Evolutionary conservation across 768 basidiomycete genomes (phyloP).

Genomic region (Suillus spraguei): DNA sequence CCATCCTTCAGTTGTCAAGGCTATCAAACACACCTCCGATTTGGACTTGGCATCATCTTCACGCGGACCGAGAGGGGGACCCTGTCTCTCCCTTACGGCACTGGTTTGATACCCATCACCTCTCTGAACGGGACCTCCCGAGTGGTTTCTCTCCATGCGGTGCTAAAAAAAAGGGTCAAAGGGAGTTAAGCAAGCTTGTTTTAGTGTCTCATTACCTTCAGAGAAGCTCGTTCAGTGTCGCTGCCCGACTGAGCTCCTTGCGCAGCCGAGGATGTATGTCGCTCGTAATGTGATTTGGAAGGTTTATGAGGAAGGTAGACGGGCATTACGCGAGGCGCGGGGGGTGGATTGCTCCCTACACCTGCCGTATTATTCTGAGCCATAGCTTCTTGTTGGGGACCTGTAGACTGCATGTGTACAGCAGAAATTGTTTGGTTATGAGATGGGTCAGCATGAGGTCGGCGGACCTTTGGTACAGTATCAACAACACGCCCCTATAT

Average conservation of each 20-base stretch:
- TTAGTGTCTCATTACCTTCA: slow-evolving; percentile 27
- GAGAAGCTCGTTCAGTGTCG: slow-evolving; percentile 28
- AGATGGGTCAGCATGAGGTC: slow-evolving; percentile 30
- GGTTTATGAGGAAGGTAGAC: slow-evolving; percentile 38
- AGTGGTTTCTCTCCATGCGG: slow-evolving; percentile 35
- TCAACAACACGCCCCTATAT: slow-evolving; percentile 18
- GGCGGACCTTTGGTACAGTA: slow-evolving; percentile 28
- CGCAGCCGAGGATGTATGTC: slow-evolving; percentile 24
- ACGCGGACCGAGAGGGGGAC: slow-evolving; percentile 24
- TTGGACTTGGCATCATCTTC: slow-evolving; percentile 29
- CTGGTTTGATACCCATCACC: slow-evolving; percentile 24
- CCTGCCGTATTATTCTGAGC: slow-evolving; percentile 24
- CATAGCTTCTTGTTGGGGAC: slow-evolving; percentile 22
- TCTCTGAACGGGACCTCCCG: slow-evolving; percentile 34
- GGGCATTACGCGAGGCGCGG: slow-evolving; percentile 39
- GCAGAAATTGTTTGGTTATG: slow-evolving; percentile 32
- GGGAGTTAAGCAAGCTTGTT: slow-evolving; percentile 15
- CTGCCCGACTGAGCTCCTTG: slow-evolving; percentile 37
- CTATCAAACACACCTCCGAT: slow-evolving; percentile 26
- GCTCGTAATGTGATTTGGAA: slow-evolving; percentile 31
- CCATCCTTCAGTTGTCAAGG: neutral
- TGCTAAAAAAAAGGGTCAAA: slow-evolving; percentile 21
- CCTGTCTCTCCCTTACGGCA: slow-evolving; percentile 30
- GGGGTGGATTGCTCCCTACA: slow-evolving; percentile 30
- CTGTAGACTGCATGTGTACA: slow-evolving; percentile 20